Percentiles rank a stretch among this genome's conserved stretches.
Evolutionary conservation across 192 early-diverging fungal species (phyloP).

Genomic region (Spizellomyces sp.): DNA sequence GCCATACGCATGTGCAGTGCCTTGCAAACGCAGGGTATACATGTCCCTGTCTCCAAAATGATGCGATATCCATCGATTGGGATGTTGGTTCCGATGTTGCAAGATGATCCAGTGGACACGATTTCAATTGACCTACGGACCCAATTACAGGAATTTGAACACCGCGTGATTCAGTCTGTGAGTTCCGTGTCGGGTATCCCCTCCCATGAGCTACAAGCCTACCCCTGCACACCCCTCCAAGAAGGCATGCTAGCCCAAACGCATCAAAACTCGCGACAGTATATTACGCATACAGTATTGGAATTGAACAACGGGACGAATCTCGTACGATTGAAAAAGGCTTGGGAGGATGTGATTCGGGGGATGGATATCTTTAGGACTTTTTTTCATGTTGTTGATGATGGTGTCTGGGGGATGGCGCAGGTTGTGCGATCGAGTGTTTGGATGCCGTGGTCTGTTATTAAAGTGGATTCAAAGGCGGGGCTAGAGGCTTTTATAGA

Average conservation of each 20-base stretch:
- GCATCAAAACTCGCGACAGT: background rate
- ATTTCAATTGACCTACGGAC: background rate
- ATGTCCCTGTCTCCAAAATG: conserved; percentile 13
- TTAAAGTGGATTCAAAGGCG: background rate
- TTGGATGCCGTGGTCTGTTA: conserved; percentile 3
- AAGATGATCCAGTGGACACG: background rate
- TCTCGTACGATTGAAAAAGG: background rate
- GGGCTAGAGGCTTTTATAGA: background rate
- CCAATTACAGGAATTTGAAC: background rate
- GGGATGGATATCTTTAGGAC: conserved; percentile 18
- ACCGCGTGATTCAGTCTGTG: background rate
- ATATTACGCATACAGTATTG: conserved; percentile 14
- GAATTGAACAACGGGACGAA: background rate
- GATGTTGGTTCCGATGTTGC: background rate
- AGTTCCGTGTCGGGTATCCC: background rate
- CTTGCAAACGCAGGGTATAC: background rate
- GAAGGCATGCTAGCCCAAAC: conserved; percentile 28
- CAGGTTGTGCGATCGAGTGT: conserved; percentile 10
- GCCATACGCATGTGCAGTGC: conserved; percentile 14
- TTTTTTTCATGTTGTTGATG: background rate
- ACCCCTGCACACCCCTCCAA: conserved; percentile 35
- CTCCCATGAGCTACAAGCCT: background rate
- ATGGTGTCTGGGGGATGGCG: background rate
- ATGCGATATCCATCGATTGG: conserved; percentile 15
- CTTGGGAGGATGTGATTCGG: conserved; percentile 10